Evolutionary conservation across 108 stramenopile genomes (phyloP), one percentile per base, ranked within the genome.

Genomic region (Chaetoceros tenuissimus): DNA sequence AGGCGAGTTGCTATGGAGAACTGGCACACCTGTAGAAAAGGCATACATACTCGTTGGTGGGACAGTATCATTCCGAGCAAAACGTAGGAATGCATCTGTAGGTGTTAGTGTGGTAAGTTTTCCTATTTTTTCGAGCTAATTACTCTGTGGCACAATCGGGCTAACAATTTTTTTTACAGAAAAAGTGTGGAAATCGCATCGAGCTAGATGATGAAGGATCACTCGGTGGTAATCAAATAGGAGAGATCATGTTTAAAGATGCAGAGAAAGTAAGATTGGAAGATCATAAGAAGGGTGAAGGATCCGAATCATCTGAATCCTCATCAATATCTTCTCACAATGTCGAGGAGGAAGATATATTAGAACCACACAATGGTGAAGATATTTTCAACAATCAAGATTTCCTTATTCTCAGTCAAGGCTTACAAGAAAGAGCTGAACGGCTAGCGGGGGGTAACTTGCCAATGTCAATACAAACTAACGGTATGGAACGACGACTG

Each of bases 1-100:
- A 18, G 92, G 92, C 1, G 83, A 89, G 28, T 64, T 81, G 5
- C 63, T 94, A 2, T 94, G 92, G 92, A 65, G 75, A 53, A 34
- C 73, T 24, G 92, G 92, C 21, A 72, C 83, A 27, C 64, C 72
- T 18, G 86, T 89, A 0, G 88, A 94, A 57, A 77, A 75, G 48
- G 87, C 86, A 3, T 94, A 73, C 67, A 62, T 94, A 28, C 57
- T 94, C 23, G 86, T 94, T 3, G 71, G 75, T 16, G 92, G 92
- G 3, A 89, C 84, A 10, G 87, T 78, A 18, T 84, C 83, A 1
- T 93, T 93, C 60, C 73, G 85, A 51, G 75, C 77, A 10, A 72
- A 75, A 46, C 51, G 84, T 50, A 66, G 81, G 59, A 77, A 80
- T 19, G 80, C 75, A 8, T 73, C 83, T 34, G 69, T 61, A 0